phyloP scores from a whole-genome alignment of 2,329 filamentous ascomycete species.

The Sporothrix phasma region DNA sequence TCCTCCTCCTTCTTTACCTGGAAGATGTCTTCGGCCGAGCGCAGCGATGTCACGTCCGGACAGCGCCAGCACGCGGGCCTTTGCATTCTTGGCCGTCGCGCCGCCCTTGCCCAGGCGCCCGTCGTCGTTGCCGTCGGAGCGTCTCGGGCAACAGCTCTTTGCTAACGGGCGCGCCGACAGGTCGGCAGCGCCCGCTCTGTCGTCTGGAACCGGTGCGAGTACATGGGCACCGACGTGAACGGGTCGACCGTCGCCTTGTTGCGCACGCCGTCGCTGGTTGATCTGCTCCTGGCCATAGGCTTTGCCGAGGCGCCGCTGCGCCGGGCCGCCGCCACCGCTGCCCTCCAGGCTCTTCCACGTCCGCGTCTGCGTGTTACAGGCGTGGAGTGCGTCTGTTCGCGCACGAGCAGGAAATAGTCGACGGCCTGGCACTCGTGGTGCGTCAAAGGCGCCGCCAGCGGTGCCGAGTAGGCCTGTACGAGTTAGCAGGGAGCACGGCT shows the following conservation, averaged over 20 bases:
- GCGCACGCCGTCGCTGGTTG: constrained; percentile 45
- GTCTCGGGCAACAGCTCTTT: constrained; percentile 46
- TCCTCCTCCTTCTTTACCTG: constrained; percentile 20
- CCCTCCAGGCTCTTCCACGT: constrained; percentile 23
- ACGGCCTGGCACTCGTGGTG: constrained; percentile 38
- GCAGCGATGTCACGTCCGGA: constrained; percentile 38
- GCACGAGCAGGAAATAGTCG: constrained; percentile 44
- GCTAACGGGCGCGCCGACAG: constrained; percentile 39
- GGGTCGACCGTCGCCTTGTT: constrained; percentile 48
- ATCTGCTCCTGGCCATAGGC: constrained; percentile 48
- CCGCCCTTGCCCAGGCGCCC: constrained; percentile 14
- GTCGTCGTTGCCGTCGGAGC: constrained; percentile 39
- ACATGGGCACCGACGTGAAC: constrained; percentile 49
- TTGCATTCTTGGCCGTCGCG: constrained; percentile 19
- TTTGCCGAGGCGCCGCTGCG: constrained; percentile 25
- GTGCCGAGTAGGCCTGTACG: constrained; percentile 41
- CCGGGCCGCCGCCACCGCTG: constrained; percentile 22
- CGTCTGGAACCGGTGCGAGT: constrained; percentile 44
- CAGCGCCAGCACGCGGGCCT: constrained; percentile 35
- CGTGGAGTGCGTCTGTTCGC: constrained; percentile 45
- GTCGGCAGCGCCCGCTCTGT: constrained; percentile 44
- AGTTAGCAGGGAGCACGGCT: no score
- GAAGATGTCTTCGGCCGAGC: constrained; percentile 43
- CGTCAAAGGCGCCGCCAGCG: constrained; percentile 35
- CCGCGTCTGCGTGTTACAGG: constrained; percentile 48